Percentiles rank a stretch among this genome's conserved stretches.
Evolutionary conservation across 305 asterid genomes (phyloP).

Genomic region (Fraxinus latifolia): DNA sequence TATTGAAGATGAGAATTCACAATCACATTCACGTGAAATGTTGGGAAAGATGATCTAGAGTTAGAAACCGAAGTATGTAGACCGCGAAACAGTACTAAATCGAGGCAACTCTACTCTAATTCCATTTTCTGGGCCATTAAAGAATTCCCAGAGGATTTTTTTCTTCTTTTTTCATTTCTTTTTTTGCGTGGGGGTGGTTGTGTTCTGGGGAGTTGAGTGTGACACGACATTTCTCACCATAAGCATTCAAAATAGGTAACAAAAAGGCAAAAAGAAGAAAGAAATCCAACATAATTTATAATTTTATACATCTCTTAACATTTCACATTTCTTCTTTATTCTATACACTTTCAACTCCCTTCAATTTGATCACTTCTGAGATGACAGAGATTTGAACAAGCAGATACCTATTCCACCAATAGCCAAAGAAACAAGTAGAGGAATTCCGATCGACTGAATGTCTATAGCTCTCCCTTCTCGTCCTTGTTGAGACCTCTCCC

Average conservation of each 20-base stretch:
- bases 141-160: background rate
- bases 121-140: background rate
- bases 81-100: background rate
- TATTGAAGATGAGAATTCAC: background rate
- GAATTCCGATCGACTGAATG: conserved; percentile 45
- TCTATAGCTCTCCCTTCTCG: conserved; percentile 26
- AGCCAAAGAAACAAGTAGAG: conserved; percentile 57
- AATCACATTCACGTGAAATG: background rate
- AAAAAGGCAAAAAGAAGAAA: background rate
- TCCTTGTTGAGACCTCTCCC: conserved; percentile 53
- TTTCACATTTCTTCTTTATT: background rate
- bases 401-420: conserved; percentile 67
- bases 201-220: background rate
- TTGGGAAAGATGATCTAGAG: no score
- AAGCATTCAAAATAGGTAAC: background rate
- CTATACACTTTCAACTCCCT: background rate
- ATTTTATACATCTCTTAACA: background rate
- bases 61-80: background rate
- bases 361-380: conserved; percentile 31
- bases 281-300: background rate
- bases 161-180: background rate
- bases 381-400: conserved; percentile 50
- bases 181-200: background rate
- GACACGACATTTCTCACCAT: background rate
- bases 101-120: background rate